A percentile compares a stretch with the other conserved stretches of the same genome.
Conservation (phyloP, 257 asterid species). For the Solanum ossicruentum region DNA sequence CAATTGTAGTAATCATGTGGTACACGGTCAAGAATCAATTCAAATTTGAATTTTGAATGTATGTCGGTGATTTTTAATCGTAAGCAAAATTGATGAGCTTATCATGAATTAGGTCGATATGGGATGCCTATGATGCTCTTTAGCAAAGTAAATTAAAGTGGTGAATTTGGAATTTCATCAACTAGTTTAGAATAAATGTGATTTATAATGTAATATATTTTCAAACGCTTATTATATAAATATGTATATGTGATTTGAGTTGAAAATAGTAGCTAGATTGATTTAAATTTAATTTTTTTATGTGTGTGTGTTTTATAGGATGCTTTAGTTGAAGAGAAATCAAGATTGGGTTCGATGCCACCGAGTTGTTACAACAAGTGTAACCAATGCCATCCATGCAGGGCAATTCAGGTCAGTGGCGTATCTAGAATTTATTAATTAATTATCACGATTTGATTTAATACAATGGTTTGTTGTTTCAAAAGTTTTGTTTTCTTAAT, state of each 20-base stretch:
- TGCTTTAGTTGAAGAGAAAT: slow-evolving; percentile 49
- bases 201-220: too few relatives aligned
- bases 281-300: background rate
- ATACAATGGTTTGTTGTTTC: background rate
- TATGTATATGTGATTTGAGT: background rate
- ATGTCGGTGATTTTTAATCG: background rate
- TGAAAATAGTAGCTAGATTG: background rate
- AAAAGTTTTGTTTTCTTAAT: background rate
- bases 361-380: slow-evolving; percentile 94
- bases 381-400: slow-evolving; percentile 94
- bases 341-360: slow-evolving; percentile 87
- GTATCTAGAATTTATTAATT: background rate
- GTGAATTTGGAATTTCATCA: background rate
- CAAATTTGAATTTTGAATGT: background rate
- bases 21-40: background rate
- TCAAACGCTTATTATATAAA: too few relatives aligned
- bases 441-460: background rate
- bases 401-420: slow-evolving; percentile 44
- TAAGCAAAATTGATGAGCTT: background rate
- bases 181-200: background rate
- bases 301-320: slow-evolving; percentile 16
- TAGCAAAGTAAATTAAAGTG: background rate
- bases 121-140: background rate
- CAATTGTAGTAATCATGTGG: background rate
- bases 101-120: background rate